Base-by-base conservation (phyloP, 176 grass and related monocot genomes). In the Cymbopogon citratus region DNA sequence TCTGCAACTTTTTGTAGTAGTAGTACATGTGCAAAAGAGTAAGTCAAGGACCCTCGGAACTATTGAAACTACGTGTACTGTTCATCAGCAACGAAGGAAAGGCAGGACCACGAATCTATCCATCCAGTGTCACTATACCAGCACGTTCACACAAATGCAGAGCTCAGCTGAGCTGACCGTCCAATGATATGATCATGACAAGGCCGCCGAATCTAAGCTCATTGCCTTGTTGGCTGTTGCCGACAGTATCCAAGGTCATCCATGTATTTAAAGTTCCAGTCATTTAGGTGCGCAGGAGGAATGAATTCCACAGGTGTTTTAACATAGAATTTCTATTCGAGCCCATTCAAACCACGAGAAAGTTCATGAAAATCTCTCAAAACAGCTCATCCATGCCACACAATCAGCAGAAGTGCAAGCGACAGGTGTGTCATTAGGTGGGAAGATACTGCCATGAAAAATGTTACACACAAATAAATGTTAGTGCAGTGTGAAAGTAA, bases 91-190 rank as follows among this genome's bases (percentile, higher is more conserved):
- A 73, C 44, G 7, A 69, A 24, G 69, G 6, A 11, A 69, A 4
- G 69, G 6, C 1, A 68, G 77, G 77, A 80, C 77, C 77, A 80
- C 63, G 63, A 69, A 80, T 80, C 69, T 28, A 71, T 46, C 68
- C 68, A 45, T n/a, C 63, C 44, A 5, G 77, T 34, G 63, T 66
- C 77, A 54, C 76, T 76, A 39, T 85, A 33, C 77, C 67, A 44
- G 82, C 87, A 85, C 72, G 87, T 89, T 85, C 82, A 61, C 82
- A 69, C 77, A 69, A 83, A 87, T 24, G 63, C 51, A 66, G 60
- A 9, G 40, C 68, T 71, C 16, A 12, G 63, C 7, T 6, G 69
- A 62, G 77, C 46, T 79, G 80, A 66, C 69, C 80, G 6, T 64
- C 68, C 75, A 75, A 68, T 74, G 49, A 57, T 12, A 6, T 6